Conservation (phyloP, 495 filamentous ascomycete genomes). For the Pseudomonodictys pantanalensis region DNA sequence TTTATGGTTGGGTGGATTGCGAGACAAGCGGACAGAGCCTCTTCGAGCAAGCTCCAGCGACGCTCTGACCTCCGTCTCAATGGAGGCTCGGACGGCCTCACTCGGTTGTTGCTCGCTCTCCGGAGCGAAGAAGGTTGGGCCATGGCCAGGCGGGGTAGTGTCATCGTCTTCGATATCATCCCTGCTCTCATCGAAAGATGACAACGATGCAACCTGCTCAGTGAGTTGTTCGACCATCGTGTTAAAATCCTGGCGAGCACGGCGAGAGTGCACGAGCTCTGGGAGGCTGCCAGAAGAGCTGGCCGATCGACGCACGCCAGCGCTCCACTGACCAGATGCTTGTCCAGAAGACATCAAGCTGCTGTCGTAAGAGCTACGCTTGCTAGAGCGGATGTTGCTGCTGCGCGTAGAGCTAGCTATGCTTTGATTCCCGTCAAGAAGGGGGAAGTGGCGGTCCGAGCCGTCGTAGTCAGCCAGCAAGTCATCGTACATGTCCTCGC, state of each 20-base stretch:
- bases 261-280: conserved; percentile 51
- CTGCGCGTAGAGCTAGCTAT: conserved; percentile 47
- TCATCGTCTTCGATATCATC: conserved; percentile 21
- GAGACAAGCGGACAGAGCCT: conserved; percentile 10
- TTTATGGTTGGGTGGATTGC: conserved; percentile 18
- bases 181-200: conserved; percentile 18
- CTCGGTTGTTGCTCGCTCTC: conserved; percentile 7
- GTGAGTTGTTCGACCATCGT: conserved; percentile 30
- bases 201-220: conserved; percentile 29
- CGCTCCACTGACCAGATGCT: conserved; percentile 37
- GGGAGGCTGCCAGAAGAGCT: conserved; percentile 57
- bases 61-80: conserved; percentile 19
- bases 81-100: background rate
- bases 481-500: conserved; percentile 52
- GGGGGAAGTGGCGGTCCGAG: conserved; percentile 47
- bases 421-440: conserved; percentile 41
- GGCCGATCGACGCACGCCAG: conserved; percentile 54
- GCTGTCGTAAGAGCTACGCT: conserved; percentile 58
- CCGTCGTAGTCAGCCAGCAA: conserved; percentile 48
- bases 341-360: conserved; percentile 46
- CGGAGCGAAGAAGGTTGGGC: conserved; percentile 23
- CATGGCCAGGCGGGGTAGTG: conserved; percentile 12
- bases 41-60: conserved; percentile 25
- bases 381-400: conserved; percentile 57
- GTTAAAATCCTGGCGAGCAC: conserved; percentile 19